Evolutionary conservation across 257 asterid species (phyloP), one percentile per base, ranked within the genome.

Genomic region (Fraxinus quadrangulata): DNA sequence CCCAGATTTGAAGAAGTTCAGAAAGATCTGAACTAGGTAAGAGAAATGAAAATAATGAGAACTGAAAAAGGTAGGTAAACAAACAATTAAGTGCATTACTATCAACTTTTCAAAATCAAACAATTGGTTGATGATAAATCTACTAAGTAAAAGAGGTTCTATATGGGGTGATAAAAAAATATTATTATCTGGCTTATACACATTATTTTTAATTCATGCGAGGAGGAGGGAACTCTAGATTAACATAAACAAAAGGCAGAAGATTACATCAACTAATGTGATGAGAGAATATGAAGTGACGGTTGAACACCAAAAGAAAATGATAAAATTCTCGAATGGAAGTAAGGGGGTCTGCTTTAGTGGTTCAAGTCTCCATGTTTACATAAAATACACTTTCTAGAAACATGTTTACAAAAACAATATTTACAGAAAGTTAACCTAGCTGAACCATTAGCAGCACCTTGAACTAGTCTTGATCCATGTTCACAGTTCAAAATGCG

Each of bases 401-500:
- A 51, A 17, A 8, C 63, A 51, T n/a, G 66, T 17, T 56, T n/a
- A n/a, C 12, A 19, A n/a, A 56, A 56, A 56, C 10, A 56, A 0
- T 17, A 36, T 13, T 30, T 7, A 34, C 66, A 7, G 36, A 49
- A 16, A 34, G 42, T 36, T 68, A 51, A 10, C 17, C 21, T 7
- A 12, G 39, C 12, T 23, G 33, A 54, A 45, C 23, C 28, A 49
- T 66, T 67, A 45, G 67, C 70, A 6, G 68, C 12, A 21, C 56
- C 56, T 17, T 37, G 37, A 74, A 24, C 47, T n/a, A 33, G 71
- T 23, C 73, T 39, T 63, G 23, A n/a, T 39, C 76, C 70, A 33
- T 77, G 33, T 71, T 74, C 16, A 8, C 23, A 5, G n/a, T 16
- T 56, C 63, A 59, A 74, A 74, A 31, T 67, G 79, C n/a, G 54